These are phyloP conservation scores for Nemania sp. DNA, from an alignment of 2,329 filamentous ascomycete genomes.

Conservation along the genomic window DNA sequence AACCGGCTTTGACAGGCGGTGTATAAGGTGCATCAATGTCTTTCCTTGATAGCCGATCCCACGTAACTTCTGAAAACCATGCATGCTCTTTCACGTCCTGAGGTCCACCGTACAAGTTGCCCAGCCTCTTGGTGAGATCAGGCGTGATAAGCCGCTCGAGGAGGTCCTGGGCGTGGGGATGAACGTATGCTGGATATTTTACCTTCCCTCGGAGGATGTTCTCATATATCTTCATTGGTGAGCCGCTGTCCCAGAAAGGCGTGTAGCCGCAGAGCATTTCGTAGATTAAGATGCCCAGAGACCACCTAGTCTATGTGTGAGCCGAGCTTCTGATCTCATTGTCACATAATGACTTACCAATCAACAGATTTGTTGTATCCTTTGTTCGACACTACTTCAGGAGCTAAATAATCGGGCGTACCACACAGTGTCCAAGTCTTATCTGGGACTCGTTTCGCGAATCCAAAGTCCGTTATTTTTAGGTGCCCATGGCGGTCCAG, in stretches of 20 bases:
- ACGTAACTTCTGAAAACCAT: constrained; percentile 98
- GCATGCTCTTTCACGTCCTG: constrained; percentile 93
- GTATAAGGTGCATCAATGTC: constrained; percentile 99
- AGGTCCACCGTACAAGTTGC: constrained; percentile 88
- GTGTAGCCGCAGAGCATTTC: constrained; percentile 99
- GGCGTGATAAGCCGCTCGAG: constrained; percentile 91
- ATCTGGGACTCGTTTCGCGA: constrained; percentile 96
- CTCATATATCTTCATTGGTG: constrained; percentile 99
- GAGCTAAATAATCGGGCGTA: constrained; percentile 95
- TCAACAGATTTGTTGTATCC: constrained; percentile 99
- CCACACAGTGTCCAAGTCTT: constrained; percentile 99
- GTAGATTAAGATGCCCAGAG: constrained; percentile 95
- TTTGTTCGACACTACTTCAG: constrained; percentile 98
- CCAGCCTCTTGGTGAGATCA: constrained; percentile 91
- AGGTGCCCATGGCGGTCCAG: constrained; percentile 91
- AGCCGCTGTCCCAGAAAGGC: constrained; percentile 97
- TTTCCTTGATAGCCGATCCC: constrained; percentile 91
- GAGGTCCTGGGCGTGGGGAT: constrained; percentile 90
- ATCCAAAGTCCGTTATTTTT: constrained; percentile 98
- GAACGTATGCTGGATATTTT: constrained; percentile 95
- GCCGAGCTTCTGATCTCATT: constrained; percentile 13
- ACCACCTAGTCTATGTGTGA: constrained; percentile 71
- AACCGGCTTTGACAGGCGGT: constrained; percentile 89
- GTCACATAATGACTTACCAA: constrained; percentile 67
- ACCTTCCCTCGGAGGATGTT: constrained; percentile 95